Percentiles rank a stretch among this genome's conserved stretches.
These are phyloP conservation scores for Schwanniomyces vanrijiae DNA, from an alignment of 805 yeast species.

Conservation along the genomic window DNA sequence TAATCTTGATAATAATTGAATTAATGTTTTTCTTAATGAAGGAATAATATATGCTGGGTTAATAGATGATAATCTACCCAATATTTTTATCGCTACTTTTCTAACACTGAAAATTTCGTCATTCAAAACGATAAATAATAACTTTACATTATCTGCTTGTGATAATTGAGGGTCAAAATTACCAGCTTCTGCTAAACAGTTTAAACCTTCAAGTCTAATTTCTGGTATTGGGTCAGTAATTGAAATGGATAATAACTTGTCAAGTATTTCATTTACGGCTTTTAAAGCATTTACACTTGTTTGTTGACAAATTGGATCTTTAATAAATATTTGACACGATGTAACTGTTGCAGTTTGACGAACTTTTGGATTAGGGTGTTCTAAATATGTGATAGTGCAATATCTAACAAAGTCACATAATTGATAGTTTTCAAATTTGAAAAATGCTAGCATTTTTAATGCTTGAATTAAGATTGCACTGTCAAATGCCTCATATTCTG, in stretches of 20 bases:
- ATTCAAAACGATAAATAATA: slow-evolving; percentile 83
- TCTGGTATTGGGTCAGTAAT: slow-evolving; percentile 88
- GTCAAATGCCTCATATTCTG: slow-evolving; percentile 35
- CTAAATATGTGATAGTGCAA: slow-evolving; percentile 81
- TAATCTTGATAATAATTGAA: slow-evolving; percentile 81
- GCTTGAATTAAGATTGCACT: slow-evolving; percentile 68
- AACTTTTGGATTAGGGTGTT: slow-evolving; percentile 75
- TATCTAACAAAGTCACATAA: slow-evolving; percentile 84
- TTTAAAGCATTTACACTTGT: slow-evolving; percentile 76
- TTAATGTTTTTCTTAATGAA: slow-evolving; percentile 78
- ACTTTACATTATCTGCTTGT: slow-evolving; percentile 85
- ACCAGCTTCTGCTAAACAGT: slow-evolving; percentile 58
- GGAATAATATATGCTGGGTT: slow-evolving; percentile 98
- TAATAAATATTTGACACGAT: slow-evolving; percentile 70
- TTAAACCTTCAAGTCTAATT: slow-evolving; percentile 76
- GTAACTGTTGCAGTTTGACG: slow-evolving; percentile 84
- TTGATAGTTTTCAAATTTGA: slow-evolving; percentile 73
- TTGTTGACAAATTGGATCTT: slow-evolving; percentile 82
- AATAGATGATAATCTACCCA: slow-evolving; percentile 80
- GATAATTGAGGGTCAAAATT: slow-evolving; percentile 89
- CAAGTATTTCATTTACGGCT: slow-evolving; percentile 83
- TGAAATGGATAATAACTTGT: slow-evolving; percentile 75
- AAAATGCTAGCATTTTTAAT: slow-evolving; percentile 69
- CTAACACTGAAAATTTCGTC: slow-evolving; percentile 88
- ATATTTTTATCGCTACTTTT: slow-evolving; percentile 69